A percentile compares a stretch with the other conserved stretches of the same genome.
These are phyloP conservation scores for Bipolaris cookei DNA, from an alignment of 2,329 filamentous ascomycete genomes.

Conservation along the genomic window DNA sequence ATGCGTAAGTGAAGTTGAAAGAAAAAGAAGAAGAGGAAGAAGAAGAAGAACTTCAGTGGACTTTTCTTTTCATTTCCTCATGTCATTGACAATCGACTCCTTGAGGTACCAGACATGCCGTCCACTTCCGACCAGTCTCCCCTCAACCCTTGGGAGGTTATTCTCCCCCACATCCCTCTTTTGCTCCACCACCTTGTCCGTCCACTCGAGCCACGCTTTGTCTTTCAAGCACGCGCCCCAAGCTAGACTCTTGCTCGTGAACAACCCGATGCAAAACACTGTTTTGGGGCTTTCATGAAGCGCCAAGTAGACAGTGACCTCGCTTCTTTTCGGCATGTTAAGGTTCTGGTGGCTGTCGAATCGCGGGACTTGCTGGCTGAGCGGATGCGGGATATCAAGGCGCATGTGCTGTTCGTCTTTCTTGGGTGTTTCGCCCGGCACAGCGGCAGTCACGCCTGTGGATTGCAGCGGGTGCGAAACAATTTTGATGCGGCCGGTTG, in stretches of 20 bases:
- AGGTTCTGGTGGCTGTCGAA: constrained; percentile 12
- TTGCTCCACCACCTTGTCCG: constrained; percentile 23
- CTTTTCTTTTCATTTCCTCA: background rate
- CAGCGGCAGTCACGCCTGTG: constrained; percentile 17
- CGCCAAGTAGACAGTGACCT: constrained; percentile 24
- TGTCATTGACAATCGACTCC: constrained; percentile 8
- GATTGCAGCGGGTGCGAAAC: constrained; percentile 19
- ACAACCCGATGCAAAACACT: constrained; percentile 28
- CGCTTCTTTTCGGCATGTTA: background rate
- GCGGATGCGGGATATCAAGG: constrained; percentile 34
- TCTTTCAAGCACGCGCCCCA: constrained; percentile 37
- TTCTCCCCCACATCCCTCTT: constrained; percentile 12
- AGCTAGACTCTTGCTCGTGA: constrained; percentile 23
- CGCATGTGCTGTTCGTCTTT: constrained; percentile 16
- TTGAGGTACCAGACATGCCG: constrained; percentile 25
- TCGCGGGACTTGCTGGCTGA: constrained; percentile 8
- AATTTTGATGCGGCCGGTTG: constrained; percentile 34
- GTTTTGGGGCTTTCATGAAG: constrained; percentile 22
- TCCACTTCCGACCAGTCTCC: constrained; percentile 23
- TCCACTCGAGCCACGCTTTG: constrained; percentile 24
- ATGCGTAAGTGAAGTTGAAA: background rate
- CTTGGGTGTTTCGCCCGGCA: constrained; percentile 14
- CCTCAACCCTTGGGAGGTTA: constrained; percentile 22
- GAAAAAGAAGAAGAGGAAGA: too few species aligned
- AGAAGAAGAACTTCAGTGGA: too few species aligned